A percentile compares a stretch with the other conserved stretches of the same genome.
These are phyloP conservation scores for Polygonum aviculare DNA, from an alignment of 148 eudicot species.

Conservation along the genomic window DNA sequence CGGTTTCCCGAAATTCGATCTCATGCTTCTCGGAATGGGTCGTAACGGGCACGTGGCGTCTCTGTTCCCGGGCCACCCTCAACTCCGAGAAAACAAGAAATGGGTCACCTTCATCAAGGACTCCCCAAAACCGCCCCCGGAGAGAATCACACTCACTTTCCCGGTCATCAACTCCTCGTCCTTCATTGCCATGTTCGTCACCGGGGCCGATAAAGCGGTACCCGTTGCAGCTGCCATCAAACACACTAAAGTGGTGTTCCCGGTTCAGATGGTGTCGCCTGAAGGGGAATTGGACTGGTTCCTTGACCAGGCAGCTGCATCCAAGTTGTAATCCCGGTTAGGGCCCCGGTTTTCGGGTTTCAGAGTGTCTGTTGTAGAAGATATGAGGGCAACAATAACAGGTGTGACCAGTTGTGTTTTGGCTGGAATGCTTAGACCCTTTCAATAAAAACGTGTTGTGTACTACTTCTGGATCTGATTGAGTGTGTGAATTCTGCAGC, in stretches of 20 bases:
- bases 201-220: slow-evolving; percentile 44
- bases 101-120: slow-evolving; percentile 65
- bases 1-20: slow-evolving; percentile 61
- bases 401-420: background rate
- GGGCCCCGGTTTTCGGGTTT: background rate
- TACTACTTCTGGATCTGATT: background rate
- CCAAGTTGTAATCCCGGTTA: slow-evolving; percentile 22
- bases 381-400: background rate
- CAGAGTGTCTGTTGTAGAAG: background rate
- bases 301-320: slow-evolving; percentile 53
- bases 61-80: slow-evolving; percentile 52
- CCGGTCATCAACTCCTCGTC: slow-evolving; percentile 63
- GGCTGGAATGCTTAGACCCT: background rate
- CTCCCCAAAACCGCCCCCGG: slow-evolving; percentile 69
- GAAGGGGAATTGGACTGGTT: slow-evolving; percentile 58
- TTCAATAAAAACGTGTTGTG: background rate
- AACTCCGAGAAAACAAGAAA: slow-evolving; percentile 31
- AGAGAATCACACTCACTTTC: slow-evolving; percentile 66
- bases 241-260: slow-evolving; percentile 17
- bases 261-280: slow-evolving; percentile 45
- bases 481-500: background rate
- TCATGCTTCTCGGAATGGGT: slow-evolving; percentile 70
- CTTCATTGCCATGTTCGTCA: slow-evolving; percentile 49
- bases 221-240: slow-evolving; percentile 25
- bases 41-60: slow-evolving; percentile 80